Evolutionary conservation across 1,284 basidiomycete species (phyloP).

Genomic region (Moniliella sp.): DNA sequence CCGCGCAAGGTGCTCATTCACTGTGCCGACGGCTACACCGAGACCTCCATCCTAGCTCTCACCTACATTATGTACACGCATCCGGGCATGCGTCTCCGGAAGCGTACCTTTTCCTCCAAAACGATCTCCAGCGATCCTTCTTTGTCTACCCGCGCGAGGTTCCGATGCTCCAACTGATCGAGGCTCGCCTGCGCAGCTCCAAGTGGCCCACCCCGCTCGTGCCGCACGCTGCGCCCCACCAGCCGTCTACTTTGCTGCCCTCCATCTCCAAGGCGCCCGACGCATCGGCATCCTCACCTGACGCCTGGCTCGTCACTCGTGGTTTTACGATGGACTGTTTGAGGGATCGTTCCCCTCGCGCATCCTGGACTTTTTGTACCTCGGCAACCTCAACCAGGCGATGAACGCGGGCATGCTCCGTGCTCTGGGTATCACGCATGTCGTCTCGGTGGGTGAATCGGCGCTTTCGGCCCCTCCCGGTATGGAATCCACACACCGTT

Average conservation of each 20-base stretch:
- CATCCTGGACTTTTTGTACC: constrained; percentile 77
- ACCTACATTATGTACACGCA: constrained; percentile 64
- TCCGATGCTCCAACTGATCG: constrained; percentile 52
- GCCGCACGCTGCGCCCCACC: constrained; percentile 79
- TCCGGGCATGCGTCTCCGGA: constrained; percentile 50
- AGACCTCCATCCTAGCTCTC: constrained; percentile 67
- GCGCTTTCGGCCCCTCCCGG: constrained; percentile 62
- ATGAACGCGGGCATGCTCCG: constrained; percentile 84
- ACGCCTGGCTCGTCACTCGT: constrained; percentile 75
- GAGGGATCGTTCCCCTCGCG: constrained; percentile 87
- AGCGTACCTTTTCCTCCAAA: constrained; percentile 57
- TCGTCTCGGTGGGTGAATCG: constrained; percentile 86
- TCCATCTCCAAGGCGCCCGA: constrained; percentile 35
- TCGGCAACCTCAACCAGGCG: constrained; percentile 76
- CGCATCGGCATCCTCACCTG: constrained; percentile 51
- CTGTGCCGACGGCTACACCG: constrained; percentile 43
- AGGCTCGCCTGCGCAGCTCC: constrained; percentile 41
- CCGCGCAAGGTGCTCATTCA: constrained; percentile 22
- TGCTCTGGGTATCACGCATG: constrained; percentile 84
- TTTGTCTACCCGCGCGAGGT: constrained; percentile 74
- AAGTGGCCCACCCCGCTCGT: constrained; percentile 70
- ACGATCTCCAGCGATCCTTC: constrained; percentile 46
- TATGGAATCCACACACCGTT: no score
- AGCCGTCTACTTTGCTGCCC: constrained; percentile 35
- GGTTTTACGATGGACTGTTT: constrained; percentile 78